Conservation (phyloP, 306 rosid species). For the Sechiopsis laciniata region DNA sequence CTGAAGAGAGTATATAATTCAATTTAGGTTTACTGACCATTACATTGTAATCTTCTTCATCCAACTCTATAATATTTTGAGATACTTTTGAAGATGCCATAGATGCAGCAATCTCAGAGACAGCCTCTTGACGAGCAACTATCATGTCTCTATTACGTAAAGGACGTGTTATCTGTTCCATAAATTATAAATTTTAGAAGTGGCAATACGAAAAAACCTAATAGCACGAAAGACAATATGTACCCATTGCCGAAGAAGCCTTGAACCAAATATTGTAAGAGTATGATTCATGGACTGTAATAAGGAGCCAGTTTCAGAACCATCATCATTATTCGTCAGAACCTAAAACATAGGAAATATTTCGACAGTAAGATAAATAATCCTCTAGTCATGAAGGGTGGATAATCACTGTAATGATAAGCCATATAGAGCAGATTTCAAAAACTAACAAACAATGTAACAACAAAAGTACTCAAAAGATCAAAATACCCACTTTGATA, state of each 20-base stretch:
- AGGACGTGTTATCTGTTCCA: slow-evolving; percentile 82
- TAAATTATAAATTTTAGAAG: slow-evolving; percentile 27
- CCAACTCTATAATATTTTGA: slow-evolving; percentile 29
- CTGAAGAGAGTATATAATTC: slow-evolving; percentile 53
- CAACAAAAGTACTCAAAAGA: background rate
- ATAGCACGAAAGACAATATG: slow-evolving; percentile 12
- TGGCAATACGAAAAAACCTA: slow-evolving; percentile 18
- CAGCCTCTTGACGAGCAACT: slow-evolving; percentile 77
- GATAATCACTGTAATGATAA: background rate
- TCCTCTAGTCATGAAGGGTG: background rate
- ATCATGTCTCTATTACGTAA: slow-evolving; percentile 74
- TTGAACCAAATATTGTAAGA: slow-evolving; percentile 79
- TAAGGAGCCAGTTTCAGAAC: slow-evolving; percentile 84
- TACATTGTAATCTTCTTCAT: slow-evolving; percentile 39
- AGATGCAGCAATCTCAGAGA: slow-evolving; percentile 77
- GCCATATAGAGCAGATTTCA: background rate
- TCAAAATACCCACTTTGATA: slow-evolving; percentile 15
- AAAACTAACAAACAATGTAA: no score
- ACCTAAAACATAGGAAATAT: slow-evolving; percentile 44
- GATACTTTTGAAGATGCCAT: slow-evolving; percentile 58
- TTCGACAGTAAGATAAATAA: slow-evolving; percentile 19
- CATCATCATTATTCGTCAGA: slow-evolving; percentile 69
- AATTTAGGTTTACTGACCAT: slow-evolving; percentile 41
- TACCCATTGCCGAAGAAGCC: slow-evolving; percentile 95
- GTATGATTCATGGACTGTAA: slow-evolving; percentile 77